Conservation (phyloP, 2,329 filamentous ascomycete species). For the Nannizziopsis barbatae region DNA sequence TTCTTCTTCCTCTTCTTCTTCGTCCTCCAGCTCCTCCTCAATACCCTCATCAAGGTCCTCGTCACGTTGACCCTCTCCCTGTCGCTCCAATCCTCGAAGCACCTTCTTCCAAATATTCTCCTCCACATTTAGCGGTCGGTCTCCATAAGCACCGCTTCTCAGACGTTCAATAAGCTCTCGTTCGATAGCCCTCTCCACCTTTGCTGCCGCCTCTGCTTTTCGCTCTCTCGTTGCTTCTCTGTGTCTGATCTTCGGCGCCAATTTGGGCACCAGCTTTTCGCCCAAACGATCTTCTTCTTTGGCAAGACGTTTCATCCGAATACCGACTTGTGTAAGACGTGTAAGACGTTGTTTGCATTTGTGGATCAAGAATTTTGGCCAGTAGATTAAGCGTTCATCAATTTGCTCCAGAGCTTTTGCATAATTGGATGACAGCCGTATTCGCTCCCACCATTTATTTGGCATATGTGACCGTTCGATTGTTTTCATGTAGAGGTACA, state of each 20-base stretch:
- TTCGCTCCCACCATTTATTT: conserved; percentile 85
- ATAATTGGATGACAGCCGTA: conserved; percentile 84
- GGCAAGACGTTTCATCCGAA: conserved; percentile 62
- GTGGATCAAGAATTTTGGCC: conserved; percentile 83
- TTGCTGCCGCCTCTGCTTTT: conserved; percentile 71
- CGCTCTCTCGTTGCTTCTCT: conserved; percentile 65
- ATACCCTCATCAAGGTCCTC: conserved; percentile 82
- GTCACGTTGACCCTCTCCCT: conserved; percentile 70
- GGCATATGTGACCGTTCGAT: conserved; percentile 81
- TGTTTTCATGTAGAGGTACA: conserved; percentile 97
- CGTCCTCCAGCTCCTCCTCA: conserved; percentile 62
- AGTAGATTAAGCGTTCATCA: conserved; percentile 78
- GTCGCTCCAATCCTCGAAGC: conserved; percentile 74
- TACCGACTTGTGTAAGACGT: conserved; percentile 79
- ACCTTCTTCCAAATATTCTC: conserved; percentile 97
- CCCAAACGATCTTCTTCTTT: conserved; percentile 83
- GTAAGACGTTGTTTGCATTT: conserved; percentile 96
- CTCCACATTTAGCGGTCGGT: conserved; percentile 88
- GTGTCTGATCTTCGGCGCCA: conserved; percentile 79
- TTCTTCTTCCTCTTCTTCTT: conserved; percentile 57
- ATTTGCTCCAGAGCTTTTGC: conserved; percentile 77
- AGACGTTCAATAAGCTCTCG: conserved; percentile 84
- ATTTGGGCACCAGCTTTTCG: conserved; percentile 74
- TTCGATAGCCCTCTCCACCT: conserved; percentile 93
- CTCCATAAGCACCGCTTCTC: conserved; percentile 85